These are phyloP conservation scores for Persicaria tinctoria DNA, from an alignment of 148 eudicot species.

Conservation along the genomic window DNA sequence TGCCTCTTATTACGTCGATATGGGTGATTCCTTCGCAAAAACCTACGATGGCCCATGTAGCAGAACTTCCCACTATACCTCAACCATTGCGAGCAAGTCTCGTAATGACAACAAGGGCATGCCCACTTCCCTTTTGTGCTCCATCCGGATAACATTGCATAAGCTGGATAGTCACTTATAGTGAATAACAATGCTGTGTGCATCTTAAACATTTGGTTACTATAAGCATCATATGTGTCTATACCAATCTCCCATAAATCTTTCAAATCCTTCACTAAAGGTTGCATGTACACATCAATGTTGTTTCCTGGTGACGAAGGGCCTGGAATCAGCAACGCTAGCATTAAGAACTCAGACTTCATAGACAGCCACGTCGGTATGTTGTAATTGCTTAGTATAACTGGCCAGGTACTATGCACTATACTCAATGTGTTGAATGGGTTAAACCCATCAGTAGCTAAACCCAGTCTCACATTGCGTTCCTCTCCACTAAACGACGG, in stretches of 20 bases:
- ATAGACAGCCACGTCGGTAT: constrained; percentile 12
- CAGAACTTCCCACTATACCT: too few relatives aligned
- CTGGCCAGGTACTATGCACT: constrained; percentile 23
- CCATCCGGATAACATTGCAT: background rate
- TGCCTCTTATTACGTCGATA: too few relatives aligned
- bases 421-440: constrained; percentile 12
- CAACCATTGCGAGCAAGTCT: background rate
- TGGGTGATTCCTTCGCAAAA: too few relatives aligned
- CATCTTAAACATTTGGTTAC: background rate
- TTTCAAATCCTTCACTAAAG: background rate
- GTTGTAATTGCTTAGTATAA: constrained; percentile 18
- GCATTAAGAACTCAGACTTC: constrained; percentile 18
- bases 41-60: too few relatives aligned
- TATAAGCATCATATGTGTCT: background rate
- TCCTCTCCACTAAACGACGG: background rate
- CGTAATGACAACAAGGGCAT: background rate
- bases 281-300: constrained; percentile 9
- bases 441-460: constrained; percentile 24
- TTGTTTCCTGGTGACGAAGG: constrained; percentile 15
- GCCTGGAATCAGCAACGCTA: constrained; percentile 20
- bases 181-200: background rate
- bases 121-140: background rate
- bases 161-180: background rate
- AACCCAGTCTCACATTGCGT: constrained; percentile 18
- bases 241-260: background rate